Conservation (phyloP, 2,329 filamentous ascomycete species). For the Hypoxylon sp. region DNA sequence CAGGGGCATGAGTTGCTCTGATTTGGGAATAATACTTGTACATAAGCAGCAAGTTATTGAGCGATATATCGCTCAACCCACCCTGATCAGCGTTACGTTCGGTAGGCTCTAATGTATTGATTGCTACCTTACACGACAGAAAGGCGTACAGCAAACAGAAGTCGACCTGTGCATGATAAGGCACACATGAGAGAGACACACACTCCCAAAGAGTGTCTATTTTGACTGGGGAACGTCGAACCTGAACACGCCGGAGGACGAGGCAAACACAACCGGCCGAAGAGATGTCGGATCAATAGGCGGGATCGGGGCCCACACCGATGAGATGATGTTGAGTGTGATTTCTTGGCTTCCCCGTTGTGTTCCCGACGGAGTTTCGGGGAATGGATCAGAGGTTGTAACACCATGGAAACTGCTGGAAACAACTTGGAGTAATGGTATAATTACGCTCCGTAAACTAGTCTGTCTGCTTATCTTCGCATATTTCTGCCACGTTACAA, state of each 20-base stretch:
- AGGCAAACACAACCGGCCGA: constrained; percentile 19
- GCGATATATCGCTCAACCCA: background rate
- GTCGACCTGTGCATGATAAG: too few species aligned
- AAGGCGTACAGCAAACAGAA: background rate
- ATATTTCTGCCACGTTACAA: constrained; percentile 28
- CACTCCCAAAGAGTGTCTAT: too few species aligned
- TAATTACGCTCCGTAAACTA: background rate
- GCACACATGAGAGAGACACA: background rate
- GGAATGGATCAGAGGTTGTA: constrained; percentile 29
- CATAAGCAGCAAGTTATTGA: background rate
- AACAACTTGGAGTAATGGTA: constrained; percentile 29
- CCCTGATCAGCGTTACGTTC: constrained; percentile 7
- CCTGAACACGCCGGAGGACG: background rate
- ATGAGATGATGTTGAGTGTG: constrained; percentile 34
- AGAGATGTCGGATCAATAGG: constrained; percentile 19
- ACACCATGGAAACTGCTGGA: constrained; percentile 32
- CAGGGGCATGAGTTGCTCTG: background rate
- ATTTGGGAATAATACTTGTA: background rate
- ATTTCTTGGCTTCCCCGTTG: constrained; percentile 43
- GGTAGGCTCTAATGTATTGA: constrained; percentile 9
- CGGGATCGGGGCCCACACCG: constrained; percentile 41
- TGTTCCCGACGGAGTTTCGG: constrained; percentile 36
- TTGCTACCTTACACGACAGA: constrained; percentile 11
- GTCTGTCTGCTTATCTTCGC: constrained; percentile 25
- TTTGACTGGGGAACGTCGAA: background rate